These are phyloP conservation scores for Ramalina intermedia DNA, from an alignment of 495 filamentous ascomycete genomes.

Conservation along the genomic window DNA sequence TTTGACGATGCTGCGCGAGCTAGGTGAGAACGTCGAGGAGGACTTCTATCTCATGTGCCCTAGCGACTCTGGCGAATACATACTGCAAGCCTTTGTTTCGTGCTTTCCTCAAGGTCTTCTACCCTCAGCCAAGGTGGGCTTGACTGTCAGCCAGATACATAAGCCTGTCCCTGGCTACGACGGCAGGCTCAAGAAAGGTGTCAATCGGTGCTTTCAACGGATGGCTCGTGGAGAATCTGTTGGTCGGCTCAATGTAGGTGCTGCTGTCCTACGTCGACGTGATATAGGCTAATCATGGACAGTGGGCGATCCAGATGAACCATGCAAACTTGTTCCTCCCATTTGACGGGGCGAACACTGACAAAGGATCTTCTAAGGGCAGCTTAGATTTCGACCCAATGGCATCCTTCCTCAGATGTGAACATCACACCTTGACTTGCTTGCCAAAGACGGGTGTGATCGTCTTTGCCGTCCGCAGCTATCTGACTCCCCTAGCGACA, in stretches of 20 bases:
- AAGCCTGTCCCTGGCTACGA: conserved; percentile 52
- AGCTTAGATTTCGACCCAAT: neutral
- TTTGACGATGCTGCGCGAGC: conserved; percentile 22
- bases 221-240: conserved; percentile 41
- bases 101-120: conserved; percentile 66
- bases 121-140: conserved; percentile 46
- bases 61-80: conserved; percentile 26
- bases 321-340: conserved; percentile 1
- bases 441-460: conserved; percentile 50
- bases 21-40: conserved; percentile 38
- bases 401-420: conserved; percentile 34
- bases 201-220: conserved; percentile 61
- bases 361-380: conserved; percentile 1
- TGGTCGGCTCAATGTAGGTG: conserved; percentile 32
- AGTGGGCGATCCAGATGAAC: conserved; percentile 12
- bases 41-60: conserved; percentile 66
- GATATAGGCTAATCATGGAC: neutral
- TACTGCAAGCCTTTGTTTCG: conserved; percentile 49
- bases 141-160: conserved; percentile 52
- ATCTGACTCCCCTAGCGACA: conserved; percentile 50
- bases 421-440: conserved; percentile 65
- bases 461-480: conserved; percentile 71
- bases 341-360: conserved; percentile 3
- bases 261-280: no score
- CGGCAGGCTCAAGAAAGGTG: conserved; percentile 55